These are phyloP conservation scores for Saccharomycopsis hybrid DNA, from an alignment of 1,139 yeast species.

Conservation along the genomic window DNA sequence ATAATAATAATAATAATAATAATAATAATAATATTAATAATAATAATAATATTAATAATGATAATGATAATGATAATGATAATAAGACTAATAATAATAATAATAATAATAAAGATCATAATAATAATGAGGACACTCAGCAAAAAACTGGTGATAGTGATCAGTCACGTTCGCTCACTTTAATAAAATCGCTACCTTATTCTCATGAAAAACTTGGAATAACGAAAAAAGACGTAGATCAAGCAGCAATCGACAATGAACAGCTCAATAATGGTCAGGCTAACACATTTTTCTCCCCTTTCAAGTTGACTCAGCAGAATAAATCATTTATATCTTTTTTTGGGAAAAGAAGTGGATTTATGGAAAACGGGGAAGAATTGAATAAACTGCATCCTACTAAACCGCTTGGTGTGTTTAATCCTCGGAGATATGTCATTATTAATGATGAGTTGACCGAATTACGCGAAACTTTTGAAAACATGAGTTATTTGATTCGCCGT, in stretches of 20 bases:
- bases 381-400: too few species aligned
- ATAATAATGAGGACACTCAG: neutral
- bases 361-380: neutral
- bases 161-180: neutral
- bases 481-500: conserved; percentile 81
- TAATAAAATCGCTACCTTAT: conserved; percentile 14
- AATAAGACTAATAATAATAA: too few species aligned
- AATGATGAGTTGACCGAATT: conserved; percentile 81
- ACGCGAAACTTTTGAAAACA: conserved; percentile 81
- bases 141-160: neutral
- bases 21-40: too few species aligned
- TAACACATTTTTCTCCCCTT: too few species aligned
- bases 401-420: conserved; percentile 14
- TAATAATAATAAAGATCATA: neutral
- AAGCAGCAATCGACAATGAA: neutral
- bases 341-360: neutral
- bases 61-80: too few species aligned
- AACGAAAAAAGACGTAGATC: conserved; percentile 4
- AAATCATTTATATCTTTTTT: conserved; percentile 6
- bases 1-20: too few species aligned
- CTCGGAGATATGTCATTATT: conserved; percentile 30
- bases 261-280: neutral
- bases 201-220: conserved; percentile 14
- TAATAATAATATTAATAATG: too few species aligned
- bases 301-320: neutral